Evolutionary conservation across 306 rosid species (phyloP).

Genomic region (Corylus avellana): DNA sequence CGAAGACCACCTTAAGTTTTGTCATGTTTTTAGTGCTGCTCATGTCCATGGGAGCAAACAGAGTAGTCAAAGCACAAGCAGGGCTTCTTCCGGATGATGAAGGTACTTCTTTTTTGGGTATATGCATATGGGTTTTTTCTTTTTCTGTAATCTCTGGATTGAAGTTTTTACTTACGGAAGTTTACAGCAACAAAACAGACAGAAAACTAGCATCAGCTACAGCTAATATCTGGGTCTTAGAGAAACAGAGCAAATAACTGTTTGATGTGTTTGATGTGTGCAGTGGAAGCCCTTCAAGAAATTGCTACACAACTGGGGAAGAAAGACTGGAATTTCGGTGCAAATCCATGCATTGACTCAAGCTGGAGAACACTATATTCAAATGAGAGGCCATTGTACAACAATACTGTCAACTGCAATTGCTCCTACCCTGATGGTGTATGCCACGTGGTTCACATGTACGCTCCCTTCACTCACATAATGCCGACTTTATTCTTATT

Average conservation of each 20-base stretch:
- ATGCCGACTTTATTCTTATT: neutral
- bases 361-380: slow-evolving; percentile 13
- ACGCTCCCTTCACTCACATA: neutral
- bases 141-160: neutral
- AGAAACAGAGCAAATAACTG: no score
- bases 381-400: neutral
- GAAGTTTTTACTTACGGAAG: neutral
- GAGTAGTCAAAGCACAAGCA: slow-evolving; percentile 10
- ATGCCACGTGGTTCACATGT: slow-evolving; percentile 29
- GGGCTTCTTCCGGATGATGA: slow-evolving; percentile 30
- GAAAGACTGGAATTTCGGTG: slow-evolving; percentile 29
- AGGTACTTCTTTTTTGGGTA: slow-evolving; percentile 3
- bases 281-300: slow-evolving; percentile 29
- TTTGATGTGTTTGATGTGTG: neutral
- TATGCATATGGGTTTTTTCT: neutral
- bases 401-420: slow-evolving; percentile 29
- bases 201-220: neutral
- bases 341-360: slow-evolving; percentile 27
- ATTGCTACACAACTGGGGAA: slow-evolving; percentile 21
- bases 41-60: slow-evolving; percentile 1
- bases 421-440: slow-evolving; percentile 8
- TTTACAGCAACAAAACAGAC: neutral
- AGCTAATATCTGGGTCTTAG: no score
- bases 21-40: neutral
- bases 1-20: neutral